Evolutionary conservation across 73 alveolate genomes (phyloP), one percentile per base, ranked within the genome.

Genomic region (Halteria grandinella): DNA sequence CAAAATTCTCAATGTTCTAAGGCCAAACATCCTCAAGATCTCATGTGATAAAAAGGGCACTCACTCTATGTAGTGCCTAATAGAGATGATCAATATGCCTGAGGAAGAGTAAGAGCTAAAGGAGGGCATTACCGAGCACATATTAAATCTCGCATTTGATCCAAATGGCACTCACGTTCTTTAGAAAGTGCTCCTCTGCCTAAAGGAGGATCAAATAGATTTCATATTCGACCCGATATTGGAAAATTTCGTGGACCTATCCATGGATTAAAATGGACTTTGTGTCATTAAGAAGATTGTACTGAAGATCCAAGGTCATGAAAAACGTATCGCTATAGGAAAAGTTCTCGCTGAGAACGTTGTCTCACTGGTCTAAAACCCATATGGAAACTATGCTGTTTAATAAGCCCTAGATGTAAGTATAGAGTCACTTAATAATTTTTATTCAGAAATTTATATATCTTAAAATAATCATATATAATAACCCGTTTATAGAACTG

Each of bases 161-260:
- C 79, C 87, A 24, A 86, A 94, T 55, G 97, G 97, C n/a, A 87
- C 98, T 27, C 99, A 94, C 87, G 97, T 94, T n/a, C 73, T 94
- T 3, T 91, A 94, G 74, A 92, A 92, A 55, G 84, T 94, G 17
- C 74, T 93, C 27, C 83, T 83, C 8, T 88, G 90, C 76, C 53
- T 91, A 14, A 89, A 83, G 48, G 95, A 85, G 47, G 89, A 60
- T n/a, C 89, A 89, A 53, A 73, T 89, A 10, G 95, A 80, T 66
- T 91, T 70, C 55, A 89, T 94, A 43, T 86, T 89, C 83, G 55
- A 86, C 66, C 90, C 86, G 32, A 63, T 92, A 24, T 64, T 80
- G 15, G 93, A 86, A 36, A 89, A 91, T 54, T 69, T 91, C 21
- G 76, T 79, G 8, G 91, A 89, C 37, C 54, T 94, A 24, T 88